Evolutionary conservation across 2,329 filamentous ascomycete species (phyloP).

Genomic region (Colletotrichum limetticola): DNA sequence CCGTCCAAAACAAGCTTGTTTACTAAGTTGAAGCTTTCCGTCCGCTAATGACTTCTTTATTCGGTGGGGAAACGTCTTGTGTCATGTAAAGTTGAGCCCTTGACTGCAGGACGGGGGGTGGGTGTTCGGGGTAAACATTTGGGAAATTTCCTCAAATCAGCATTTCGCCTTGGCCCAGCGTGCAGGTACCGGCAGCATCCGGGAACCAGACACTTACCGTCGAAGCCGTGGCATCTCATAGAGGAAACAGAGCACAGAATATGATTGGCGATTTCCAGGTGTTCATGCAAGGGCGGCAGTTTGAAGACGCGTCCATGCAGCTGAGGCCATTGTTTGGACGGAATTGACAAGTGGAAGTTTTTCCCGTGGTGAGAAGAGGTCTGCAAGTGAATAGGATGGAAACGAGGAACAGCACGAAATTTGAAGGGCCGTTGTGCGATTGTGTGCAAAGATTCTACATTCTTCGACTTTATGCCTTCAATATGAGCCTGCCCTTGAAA

Average conservation of each 20-base stretch:
- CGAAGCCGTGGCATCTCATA: neutral
- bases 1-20: conserved; percentile 16
- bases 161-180: neutral
- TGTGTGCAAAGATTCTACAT: neutral
- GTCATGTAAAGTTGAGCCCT: conserved; percentile 13
- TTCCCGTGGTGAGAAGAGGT: neutral
- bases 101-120: conserved; percentile 7
- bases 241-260: accelerated
- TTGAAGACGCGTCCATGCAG: neutral
- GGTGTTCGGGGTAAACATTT: conserved; percentile 15
- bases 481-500: neutral
- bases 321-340: conserved; percentile 3
- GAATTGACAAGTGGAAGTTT: neutral
- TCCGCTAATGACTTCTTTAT: conserved; percentile 5
- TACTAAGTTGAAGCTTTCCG: conserved; percentile 6
- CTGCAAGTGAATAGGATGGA: neutral
- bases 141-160: conserved; percentile 33
- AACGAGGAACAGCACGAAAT: neutral
- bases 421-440: neutral
- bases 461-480: neutral
- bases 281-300: neutral
- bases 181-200: conserved; percentile 22
- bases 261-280: neutral
- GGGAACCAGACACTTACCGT: neutral
- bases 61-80: conserved; percentile 10